phyloP scores from a whole-genome alignment of 148 eudicot species.

The Suaeda aralocaspica region DNA sequence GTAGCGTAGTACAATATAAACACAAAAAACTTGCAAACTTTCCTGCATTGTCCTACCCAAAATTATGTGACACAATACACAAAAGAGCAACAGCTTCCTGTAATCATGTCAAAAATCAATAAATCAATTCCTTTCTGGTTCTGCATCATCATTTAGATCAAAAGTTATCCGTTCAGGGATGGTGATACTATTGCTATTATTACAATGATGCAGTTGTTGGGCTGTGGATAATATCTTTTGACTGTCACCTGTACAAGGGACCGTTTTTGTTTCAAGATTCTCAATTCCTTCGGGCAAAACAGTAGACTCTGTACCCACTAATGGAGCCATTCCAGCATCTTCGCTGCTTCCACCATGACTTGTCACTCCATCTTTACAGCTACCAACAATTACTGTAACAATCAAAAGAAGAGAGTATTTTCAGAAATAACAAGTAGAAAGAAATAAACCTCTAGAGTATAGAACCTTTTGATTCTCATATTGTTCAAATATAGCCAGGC shows the following conservation, averaged over 20 bases:
- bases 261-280: slow-evolving; percentile 5
- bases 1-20: too few relatives aligned
- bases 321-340: slow-evolving; percentile 15
- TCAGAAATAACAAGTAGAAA: not conserved
- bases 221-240: slow-evolving; percentile 28
- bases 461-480: not conserved
- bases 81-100: not conserved
- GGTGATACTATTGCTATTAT: slow-evolving; percentile 7
- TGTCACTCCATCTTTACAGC: slow-evolving; percentile 27
- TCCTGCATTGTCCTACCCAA: not conserved
- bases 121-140: slow-evolving; percentile 29
- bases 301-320: slow-evolving; percentile 4
- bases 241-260: slow-evolving; percentile 25
- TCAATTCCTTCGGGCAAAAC: slow-evolving; percentile 14
- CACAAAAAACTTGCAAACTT: not conserved
- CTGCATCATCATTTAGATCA: slow-evolving; percentile 43
- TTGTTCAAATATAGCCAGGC: not conserved
- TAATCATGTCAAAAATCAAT: not conserved
- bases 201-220: slow-evolving; percentile 39
- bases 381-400: slow-evolving; percentile 17
- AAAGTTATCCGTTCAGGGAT: slow-evolving; percentile 32
- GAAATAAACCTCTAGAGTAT: not conserved
- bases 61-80: not conserved
- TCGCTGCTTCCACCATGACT: slow-evolving; percentile 15
- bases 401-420: not conserved